These are phyloP conservation scores for Stephania yunnanensis DNA, from an alignment of 164 flowering plant species.

Conservation along the genomic window DNA sequence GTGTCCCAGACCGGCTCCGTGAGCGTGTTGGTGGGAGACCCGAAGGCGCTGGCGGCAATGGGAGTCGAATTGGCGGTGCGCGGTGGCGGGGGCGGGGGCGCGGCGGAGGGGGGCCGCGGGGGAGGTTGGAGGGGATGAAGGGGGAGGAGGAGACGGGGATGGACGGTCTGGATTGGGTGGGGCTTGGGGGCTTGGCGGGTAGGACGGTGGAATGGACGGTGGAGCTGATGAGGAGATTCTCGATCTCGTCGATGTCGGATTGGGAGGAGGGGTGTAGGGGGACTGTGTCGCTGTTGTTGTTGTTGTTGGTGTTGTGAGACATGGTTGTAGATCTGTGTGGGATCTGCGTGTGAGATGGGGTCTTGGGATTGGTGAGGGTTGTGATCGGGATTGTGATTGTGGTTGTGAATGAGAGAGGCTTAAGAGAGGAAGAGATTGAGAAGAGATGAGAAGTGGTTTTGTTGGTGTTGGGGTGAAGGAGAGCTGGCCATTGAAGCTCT, in stretches of 20 bases:
- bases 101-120: conserved; percentile 49
- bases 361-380: not conserved
- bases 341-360: conserved; percentile 2
- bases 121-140: conserved; percentile 54
- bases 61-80: conserved; percentile 29
- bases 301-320: conserved; percentile 43
- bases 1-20: conserved; percentile 99
- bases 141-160: conserved; percentile 81
- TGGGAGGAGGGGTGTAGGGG: conserved; percentile 86
- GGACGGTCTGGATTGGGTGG: conserved; percentile 54
- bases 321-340: conserved; percentile 25
- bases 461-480: too few species aligned
- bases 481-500: too few species aligned
- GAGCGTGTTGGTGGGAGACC: conserved; percentile 67
- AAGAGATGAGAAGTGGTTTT: too few species aligned
- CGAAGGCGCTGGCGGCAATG: conserved; percentile 48
- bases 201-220: conserved; percentile 59
- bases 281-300: conserved; percentile 36
- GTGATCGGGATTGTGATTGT: not conserved
- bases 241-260: conserved; percentile 98
- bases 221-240: conserved; percentile 79
- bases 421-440: too few species aligned
- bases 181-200: conserved; percentile 72
- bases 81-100: conserved; percentile 65
- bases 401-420: not conserved